Evolutionary conservation across 176 grass and related monocot species (phyloP), one percentile per base, ranked within the genome.

Genomic region (Triticum timopheevii): DNA sequence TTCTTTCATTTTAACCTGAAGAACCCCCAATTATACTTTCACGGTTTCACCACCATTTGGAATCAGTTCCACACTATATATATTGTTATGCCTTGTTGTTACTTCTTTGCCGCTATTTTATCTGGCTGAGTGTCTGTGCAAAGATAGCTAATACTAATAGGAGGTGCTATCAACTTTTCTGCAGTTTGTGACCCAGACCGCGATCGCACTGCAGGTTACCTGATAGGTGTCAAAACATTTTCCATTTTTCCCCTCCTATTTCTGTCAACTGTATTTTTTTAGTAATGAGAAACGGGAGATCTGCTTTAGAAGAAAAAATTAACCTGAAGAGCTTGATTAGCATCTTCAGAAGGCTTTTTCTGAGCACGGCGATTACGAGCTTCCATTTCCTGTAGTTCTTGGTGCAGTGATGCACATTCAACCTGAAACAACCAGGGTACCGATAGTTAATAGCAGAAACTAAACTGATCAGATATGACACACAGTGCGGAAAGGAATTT

Each of bases 331-430:
- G 82, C 85, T 94, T 99, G 97, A 71, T 89, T 99, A 82, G 92
- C 90, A 87, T 99, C 97, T 99, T 99, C 97, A 20, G 94, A 93
- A 86, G 97, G 92, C 61, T 91, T 99, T 83, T 99, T 99, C 83
- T 96, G 97, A 35, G 80, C 83, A 69, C 94, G 94, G 27, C 94
- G 94, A 80, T 94, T 96, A 66, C 90, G 92, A 68, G 90, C 78
- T 86, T 99, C 97, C 85, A 94, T 86, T 52, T 99, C 97, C 83
- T 94, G 97, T 65, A 99, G 79, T 86, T 99, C 93, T 91, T 99
- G 97, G 49, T 93, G 94, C 75, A 99, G 65, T 0, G 97, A 94
- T 82, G 89, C 82, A 89, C 83, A 93, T 91, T 99, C 97, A 54
- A 96, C 97, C 97, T 99, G 85, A 59, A 24, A 88, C 79, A 83